These are phyloP conservation scores for Tremella yokohamensis DNA, from an alignment of 768 basidiomycete species.

Conservation along the genomic window DNA sequence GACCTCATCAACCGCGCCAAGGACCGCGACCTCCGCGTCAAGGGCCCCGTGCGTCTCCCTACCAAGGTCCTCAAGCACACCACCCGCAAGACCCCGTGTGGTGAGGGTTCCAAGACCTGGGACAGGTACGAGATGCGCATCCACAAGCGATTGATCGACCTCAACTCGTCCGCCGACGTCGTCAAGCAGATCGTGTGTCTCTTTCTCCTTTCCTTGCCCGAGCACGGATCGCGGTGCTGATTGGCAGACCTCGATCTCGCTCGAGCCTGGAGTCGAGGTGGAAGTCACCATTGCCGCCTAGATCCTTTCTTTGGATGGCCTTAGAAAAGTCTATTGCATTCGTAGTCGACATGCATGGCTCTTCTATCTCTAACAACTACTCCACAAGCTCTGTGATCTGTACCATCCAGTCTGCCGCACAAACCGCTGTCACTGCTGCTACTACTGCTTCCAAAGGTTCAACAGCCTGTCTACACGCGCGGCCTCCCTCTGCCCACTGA, in stretches of 20 bases:
- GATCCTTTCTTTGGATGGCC: not conserved
- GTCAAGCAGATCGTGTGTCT: constrained; percentile 96
- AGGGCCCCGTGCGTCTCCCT: constrained; percentile 96
- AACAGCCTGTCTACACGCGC: constrained; percentile 45
- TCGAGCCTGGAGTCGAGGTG: constrained; percentile 99
- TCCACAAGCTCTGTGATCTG: too few species aligned
- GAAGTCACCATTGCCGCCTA: constrained; percentile 83
- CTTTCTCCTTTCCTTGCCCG: constrained; percentile 20
- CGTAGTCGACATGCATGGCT: too few species aligned
- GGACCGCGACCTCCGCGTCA: constrained; percentile 98
- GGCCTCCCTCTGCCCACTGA: constrained; percentile 52
- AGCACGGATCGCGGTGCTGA: constrained; percentile 2
- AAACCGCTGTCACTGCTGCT: too few species aligned
- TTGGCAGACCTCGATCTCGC: constrained; percentile 86
- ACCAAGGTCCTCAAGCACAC: constrained; percentile 99
- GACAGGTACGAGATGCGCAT: constrained; percentile 99
- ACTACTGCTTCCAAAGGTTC: constrained; percentile 12
- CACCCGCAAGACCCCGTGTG: constrained; percentile 98
- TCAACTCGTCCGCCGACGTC: constrained; percentile 96
- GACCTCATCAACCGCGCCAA: constrained; percentile 98
- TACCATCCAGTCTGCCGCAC: too few species aligned
- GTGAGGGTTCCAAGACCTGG: constrained; percentile 99
- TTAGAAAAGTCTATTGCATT: too few species aligned
- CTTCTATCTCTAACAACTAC: too few species aligned
- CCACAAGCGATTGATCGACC: constrained; percentile 98